These are phyloP conservation scores for Lichenothelia convexa DNA, from an alignment of 495 filamentous ascomycete species.

Conservation along the genomic window DNA sequence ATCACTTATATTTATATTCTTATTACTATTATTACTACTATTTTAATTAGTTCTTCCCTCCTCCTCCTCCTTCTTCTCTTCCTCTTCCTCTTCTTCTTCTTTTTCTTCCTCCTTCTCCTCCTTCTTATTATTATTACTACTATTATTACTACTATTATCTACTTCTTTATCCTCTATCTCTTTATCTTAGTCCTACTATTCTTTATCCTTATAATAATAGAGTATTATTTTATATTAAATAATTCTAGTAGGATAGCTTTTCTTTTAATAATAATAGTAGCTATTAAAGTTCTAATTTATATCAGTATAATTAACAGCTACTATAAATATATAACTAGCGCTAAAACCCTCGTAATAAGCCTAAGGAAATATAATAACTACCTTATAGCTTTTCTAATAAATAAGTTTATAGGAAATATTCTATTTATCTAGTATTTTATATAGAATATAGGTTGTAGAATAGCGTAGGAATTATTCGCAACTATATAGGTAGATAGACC, in stretches of 20 bases:
- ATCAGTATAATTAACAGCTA: no score
- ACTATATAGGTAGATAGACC: no score
- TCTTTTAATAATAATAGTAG: not conserved
- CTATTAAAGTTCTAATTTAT: not conserved
- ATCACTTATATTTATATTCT: not conserved
- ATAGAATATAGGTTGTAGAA: not conserved
- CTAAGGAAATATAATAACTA: no score
- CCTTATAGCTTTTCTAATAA: no score
- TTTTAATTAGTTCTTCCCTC: not conserved
- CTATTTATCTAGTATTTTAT: not conserved
- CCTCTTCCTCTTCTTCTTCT: not conserved
- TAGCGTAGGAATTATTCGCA: not conserved
- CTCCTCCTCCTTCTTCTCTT: not conserved
- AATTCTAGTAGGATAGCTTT: no score
- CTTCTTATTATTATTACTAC: no score
- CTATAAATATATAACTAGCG: not conserved
- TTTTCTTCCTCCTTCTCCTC: no score
- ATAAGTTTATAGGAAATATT: no score
- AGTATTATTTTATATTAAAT: not conserved
- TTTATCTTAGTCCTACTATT: not conserved
- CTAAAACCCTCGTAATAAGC: not conserved
- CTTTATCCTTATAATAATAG: not conserved
- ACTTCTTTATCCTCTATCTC: no score
- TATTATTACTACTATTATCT: no score
- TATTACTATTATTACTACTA: not conserved